Percentiles rank a stretch among this genome's conserved stretches.
These are phyloP conservation scores for Xylaria curta DNA, from an alignment of 495 filamentous ascomycete species.

Conservation along the genomic window DNA sequence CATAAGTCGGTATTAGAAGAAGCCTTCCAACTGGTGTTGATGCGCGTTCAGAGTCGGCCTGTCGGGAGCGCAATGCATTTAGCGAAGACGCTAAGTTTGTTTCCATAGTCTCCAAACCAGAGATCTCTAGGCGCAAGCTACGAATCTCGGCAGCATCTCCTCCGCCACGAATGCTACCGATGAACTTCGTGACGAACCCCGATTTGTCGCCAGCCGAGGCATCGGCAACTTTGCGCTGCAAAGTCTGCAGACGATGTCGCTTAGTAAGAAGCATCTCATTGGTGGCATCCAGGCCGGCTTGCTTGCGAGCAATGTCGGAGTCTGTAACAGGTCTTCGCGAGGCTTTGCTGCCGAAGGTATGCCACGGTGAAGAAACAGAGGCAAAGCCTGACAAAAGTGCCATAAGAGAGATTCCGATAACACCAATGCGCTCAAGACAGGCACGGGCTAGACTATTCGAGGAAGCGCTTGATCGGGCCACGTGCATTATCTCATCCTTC, in stretches of 20 bases:
- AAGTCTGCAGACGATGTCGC: constrained; percentile 65
- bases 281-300: constrained; percentile 75
- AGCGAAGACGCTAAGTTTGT: constrained; percentile 67
- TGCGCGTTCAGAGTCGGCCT: constrained; percentile 65
- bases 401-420: constrained; percentile 84
- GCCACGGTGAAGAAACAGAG: constrained; percentile 80
- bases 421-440: constrained; percentile 77
- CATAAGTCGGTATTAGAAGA: constrained; percentile 62
- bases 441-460: constrained; percentile 63
- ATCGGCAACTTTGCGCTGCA: constrained; percentile 69
- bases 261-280: constrained; percentile 76
- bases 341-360: constrained; percentile 70
- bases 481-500: constrained; percentile 44
- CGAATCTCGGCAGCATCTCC: constrained; percentile 68
- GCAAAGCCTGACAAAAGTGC: constrained; percentile 82
- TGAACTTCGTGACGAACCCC: constrained; percentile 71
- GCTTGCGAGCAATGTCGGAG: constrained; percentile 71
- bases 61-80: constrained; percentile 60
- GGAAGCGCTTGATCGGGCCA: constrained; percentile 29
- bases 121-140: constrained; percentile 73
- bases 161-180: constrained; percentile 67
- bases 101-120: constrained; percentile 79
- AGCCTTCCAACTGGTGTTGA: constrained; percentile 67
- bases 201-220: constrained; percentile 41
- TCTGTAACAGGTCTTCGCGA: constrained; percentile 65